These are phyloP conservation scores for Bromus sterilis DNA, from an alignment of 176 grass and related monocot genomes.

Conservation along the genomic window DNA sequence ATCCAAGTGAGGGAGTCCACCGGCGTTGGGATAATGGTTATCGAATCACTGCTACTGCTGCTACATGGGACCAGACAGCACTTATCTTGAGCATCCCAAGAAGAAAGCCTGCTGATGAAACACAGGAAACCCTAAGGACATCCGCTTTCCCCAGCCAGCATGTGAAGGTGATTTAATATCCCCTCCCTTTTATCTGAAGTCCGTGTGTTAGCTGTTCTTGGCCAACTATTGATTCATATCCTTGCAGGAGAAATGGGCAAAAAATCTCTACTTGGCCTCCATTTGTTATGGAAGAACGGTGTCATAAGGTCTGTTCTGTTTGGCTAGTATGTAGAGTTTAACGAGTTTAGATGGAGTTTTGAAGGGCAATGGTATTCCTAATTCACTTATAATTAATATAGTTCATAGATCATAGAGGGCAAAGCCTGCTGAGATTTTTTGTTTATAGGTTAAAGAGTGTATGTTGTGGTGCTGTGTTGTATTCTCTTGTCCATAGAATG, in stretches of 20 bases:
- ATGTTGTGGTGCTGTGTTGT: constrained; percentile 18
- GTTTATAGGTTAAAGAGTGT: constrained; percentile 6
- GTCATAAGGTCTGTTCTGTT: constrained; percentile 40
- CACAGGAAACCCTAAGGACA: constrained; percentile 93
- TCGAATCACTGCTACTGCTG: constrained; percentile 79
- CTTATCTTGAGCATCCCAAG: constrained; percentile 83
- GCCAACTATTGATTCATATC: constrained; percentile 11
- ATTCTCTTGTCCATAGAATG: constrained; percentile 10
- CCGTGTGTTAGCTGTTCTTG: background rate
- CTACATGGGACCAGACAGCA: constrained; percentile 76
- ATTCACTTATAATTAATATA: constrained; percentile 32
- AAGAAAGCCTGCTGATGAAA: constrained; percentile 91
- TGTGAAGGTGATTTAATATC: constrained; percentile 62
- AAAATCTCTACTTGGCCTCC: constrained; percentile 84
- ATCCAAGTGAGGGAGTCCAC: constrained; percentile 92
- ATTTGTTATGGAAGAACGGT: constrained; percentile 95
- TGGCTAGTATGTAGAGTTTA: constrained; percentile 23
- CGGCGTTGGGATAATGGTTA: constrained; percentile 80
- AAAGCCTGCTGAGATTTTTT: constrained; percentile 19
- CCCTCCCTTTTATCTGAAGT: background rate
- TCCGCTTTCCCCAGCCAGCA: constrained; percentile 93
- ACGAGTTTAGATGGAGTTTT: constrained; percentile 45
- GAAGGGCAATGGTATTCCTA: constrained; percentile 19
- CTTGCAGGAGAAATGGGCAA: constrained; percentile 89
- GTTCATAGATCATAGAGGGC: constrained; percentile 29